Evolutionary conservation across 257 asterid genomes (phyloP), one percentile per base, ranked within the genome.

Genomic region (Lavandula angustifolia): DNA sequence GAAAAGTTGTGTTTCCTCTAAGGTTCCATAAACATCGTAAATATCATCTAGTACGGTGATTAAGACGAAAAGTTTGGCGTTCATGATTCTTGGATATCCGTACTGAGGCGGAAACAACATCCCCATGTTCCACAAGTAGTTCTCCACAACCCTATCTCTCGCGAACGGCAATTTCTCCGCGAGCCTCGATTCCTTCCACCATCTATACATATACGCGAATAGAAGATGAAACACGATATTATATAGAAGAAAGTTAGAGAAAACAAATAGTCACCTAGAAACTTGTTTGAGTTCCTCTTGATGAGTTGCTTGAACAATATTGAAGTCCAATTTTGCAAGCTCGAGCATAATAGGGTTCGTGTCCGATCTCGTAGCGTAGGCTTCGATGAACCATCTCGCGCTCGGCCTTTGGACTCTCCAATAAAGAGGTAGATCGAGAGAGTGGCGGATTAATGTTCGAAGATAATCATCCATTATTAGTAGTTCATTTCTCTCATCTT

Each of bases 61-160:
- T 1, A 76, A 50, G 6, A 29, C 40, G 6, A 9, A 12, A 4
- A 76, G 41, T 9, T 64, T 68, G 1, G 79, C 51, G 0, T 22
- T 13, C 48, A 69, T 41, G 3, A 54, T 64, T 12, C 76, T 49
- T 53, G 50, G 6, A 27, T 66, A 22, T 12, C 69, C 68, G 43
- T 76, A 52, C 43, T 69, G 34, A 34, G 81, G 81, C 13, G 67
- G 56, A 22, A 54, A 74, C 12, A 60, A 13, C 43, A 47, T 29
- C 3, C 85, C 85, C 1, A 59, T 9, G 17, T 61, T 75, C 85
- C 82, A 75, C 0, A 76, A 18, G 64, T 74, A 84, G 31, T 38
- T 41, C 70, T 84, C 87, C 72, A 79, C 80, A 34, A 81, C 17
- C 22, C 85, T 77, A 70, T 84, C 83, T 75, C 87, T 74, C 0